These are phyloP conservation scores for Syncephalastrum racemosum DNA, from an alignment of 371 early-diverging fungal species.

Conservation along the genomic window DNA sequence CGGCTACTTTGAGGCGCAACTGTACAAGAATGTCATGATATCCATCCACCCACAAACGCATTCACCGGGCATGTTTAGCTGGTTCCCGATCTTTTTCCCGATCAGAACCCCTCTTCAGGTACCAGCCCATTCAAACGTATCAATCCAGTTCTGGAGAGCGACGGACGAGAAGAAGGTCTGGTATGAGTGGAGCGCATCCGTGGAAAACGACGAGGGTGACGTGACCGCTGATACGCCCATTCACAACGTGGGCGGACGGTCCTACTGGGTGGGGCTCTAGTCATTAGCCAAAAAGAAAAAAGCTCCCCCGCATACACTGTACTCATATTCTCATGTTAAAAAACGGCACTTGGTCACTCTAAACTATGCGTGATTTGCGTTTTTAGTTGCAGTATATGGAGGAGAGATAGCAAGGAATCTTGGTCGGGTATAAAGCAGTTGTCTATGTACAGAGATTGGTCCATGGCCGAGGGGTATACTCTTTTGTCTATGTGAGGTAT, in stretches of 20 bases:
- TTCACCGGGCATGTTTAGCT: slow-evolving; percentile 91
- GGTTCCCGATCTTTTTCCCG: slow-evolving; percentile 98
- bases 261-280: slow-evolving; percentile 64
- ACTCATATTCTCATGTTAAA: too few relatives aligned
- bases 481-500: too few relatives aligned
- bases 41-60: slow-evolving; percentile 86
- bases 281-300: too few relatives aligned
- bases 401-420: too few relatives aligned
- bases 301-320: too few relatives aligned
- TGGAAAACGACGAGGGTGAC: slow-evolving; percentile 28
- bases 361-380: too few relatives aligned
- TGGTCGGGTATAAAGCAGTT: too few relatives aligned
- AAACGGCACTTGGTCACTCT: too few relatives aligned
- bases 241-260: slow-evolving; percentile 58
- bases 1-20: slow-evolving; percentile 89
- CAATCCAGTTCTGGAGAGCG: slow-evolving; percentile 85
- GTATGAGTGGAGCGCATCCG: slow-evolving; percentile 89
- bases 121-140: slow-evolving; percentile 54
- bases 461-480: too few relatives aligned
- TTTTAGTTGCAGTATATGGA: too few relatives aligned
- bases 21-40: slow-evolving; percentile 83
- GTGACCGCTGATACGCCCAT: slow-evolving; percentile 32
- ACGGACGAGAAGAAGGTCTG: slow-evolving; percentile 80
- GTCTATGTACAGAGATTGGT: too few relatives aligned
- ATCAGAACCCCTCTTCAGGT: slow-evolving; percentile 72